Conservation (phyloP, 192 early-diverging fungal species). For the Spinellus fusiger region DNA sequence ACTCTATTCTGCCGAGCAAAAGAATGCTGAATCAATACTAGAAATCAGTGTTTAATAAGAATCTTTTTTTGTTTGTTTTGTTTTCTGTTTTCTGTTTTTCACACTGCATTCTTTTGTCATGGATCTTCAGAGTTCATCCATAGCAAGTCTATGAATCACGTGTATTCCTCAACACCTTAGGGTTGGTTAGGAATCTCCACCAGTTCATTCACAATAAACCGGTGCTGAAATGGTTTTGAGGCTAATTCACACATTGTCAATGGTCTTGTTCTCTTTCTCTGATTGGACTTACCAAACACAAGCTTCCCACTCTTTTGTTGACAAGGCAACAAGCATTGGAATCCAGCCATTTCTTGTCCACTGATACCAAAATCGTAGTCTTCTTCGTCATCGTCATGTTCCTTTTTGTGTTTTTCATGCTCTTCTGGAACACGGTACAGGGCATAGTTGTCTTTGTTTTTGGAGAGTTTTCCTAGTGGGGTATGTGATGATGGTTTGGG, state of each 20-base stretch:
- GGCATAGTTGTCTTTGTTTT: slow-evolving; percentile 11
- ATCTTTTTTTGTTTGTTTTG: too few relatives aligned
- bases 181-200: slow-evolving; percentile 31
- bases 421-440: slow-evolving; percentile 26
- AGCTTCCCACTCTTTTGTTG: slow-evolving; percentile 20
- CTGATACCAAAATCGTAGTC: slow-evolving; percentile 17
- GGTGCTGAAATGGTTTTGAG: slow-evolving; percentile 19
- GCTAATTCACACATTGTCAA: slow-evolving; percentile 2
- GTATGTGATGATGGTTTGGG: neutral
- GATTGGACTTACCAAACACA: slow-evolving; percentile 18
- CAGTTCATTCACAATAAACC: slow-evolving; percentile 27
- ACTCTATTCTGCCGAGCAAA: too few relatives aligned
- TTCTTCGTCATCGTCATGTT: slow-evolving; percentile 1
- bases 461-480: neutral
- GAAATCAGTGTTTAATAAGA: neutral
- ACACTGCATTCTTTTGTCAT: too few relatives aligned
- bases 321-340: slow-evolving; percentile 25
- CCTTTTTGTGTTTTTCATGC: slow-evolving; percentile 2
- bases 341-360: slow-evolving; percentile 33
- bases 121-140: too few relatives aligned
- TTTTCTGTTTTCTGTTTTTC: too few relatives aligned
- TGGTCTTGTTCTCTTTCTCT: neutral
- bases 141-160: too few relatives aligned
- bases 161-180: too few relatives aligned
- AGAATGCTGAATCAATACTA: too few relatives aligned